A percentile compares a stretch with the other conserved stretches of the same genome.
Conservation (phyloP, 1,139 yeast genomes). For the Suhomyces bolitotheri region DNA sequence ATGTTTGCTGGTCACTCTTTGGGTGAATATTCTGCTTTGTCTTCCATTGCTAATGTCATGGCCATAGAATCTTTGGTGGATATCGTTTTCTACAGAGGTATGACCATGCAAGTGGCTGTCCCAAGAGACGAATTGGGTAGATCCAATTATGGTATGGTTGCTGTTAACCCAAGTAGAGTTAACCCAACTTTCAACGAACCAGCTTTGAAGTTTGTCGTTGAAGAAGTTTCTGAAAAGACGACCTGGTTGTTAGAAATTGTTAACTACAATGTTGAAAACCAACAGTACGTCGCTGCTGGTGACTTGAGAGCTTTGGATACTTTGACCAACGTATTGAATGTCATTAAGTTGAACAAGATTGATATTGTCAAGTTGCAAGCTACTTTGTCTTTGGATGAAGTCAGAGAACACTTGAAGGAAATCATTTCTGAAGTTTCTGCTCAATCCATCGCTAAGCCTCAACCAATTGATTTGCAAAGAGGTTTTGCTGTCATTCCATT, state of each 20-base stretch:
- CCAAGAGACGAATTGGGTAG: conserved; percentile 95
- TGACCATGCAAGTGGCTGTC: conserved; percentile 99
- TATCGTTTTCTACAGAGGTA: conserved; percentile 98
- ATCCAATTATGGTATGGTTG: conserved; percentile 99
- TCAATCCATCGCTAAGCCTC: conserved; percentile 82
- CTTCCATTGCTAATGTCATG: conserved; percentile 97
- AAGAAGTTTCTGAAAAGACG: conserved; percentile 78
- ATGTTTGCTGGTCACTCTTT: conserved; percentile 99
- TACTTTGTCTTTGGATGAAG: conserved; percentile 80
- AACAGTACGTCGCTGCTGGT: conserved; percentile 98
- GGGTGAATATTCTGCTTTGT: conserved; percentile 97
- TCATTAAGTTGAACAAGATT: conserved; percentile 89
- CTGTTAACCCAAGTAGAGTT: conserved; percentile 94
- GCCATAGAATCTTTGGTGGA: conserved; percentile 97
- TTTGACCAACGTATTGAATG: conserved; percentile 87
- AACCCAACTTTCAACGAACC: conserved; percentile 86
- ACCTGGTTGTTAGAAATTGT: conserved; percentile 97
- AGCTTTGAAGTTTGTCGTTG: conserved; percentile 93
- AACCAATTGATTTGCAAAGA: conserved; percentile 95
- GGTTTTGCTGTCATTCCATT: conserved; percentile 98
- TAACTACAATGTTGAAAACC: conserved; percentile 96
- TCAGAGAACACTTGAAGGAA: conserved; percentile 81
- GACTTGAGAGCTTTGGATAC: conserved; percentile 94
- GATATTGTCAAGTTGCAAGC: conserved; percentile 87
- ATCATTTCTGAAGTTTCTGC: conserved; percentile 83